Percentiles rank a stretch among this genome's conserved stretches.
Evolutionary conservation across 2,329 filamentous ascomycete species (phyloP).

Genomic region (Fusarium sp.): DNA sequence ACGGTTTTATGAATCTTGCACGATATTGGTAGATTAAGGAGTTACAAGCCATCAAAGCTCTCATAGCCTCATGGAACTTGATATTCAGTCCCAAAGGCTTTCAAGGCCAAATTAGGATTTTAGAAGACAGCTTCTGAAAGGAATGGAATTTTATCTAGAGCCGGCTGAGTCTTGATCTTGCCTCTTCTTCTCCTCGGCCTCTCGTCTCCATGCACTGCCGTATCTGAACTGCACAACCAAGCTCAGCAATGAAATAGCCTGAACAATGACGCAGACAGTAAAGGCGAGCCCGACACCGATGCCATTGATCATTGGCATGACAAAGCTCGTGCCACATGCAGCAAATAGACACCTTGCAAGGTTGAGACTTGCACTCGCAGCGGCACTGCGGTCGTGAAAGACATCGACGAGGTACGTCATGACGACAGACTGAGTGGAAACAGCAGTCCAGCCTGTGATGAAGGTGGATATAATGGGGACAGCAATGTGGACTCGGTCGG

Average conservation of each 20-base stretch:
- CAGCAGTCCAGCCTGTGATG: conserved; percentile 66
- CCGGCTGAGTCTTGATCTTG: neutral
- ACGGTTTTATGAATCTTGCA: too few species aligned
- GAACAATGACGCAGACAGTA: conserved; percentile 61
- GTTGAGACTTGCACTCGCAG: conserved; percentile 68
- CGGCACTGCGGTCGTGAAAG: conserved; percentile 65
- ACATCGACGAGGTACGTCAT: conserved; percentile 70
- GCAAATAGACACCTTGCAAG: conserved; percentile 67
- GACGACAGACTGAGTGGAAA: conserved; percentile 64
- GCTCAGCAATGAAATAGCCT: conserved; percentile 59
- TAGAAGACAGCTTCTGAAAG: too few species aligned
- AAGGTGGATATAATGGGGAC: conserved; percentile 67
- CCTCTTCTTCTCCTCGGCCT: neutral
- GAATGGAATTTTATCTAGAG: too few species aligned
- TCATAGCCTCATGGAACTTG: too few species aligned
- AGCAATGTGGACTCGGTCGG: conserved; percentile 60
- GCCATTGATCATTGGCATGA: conserved; percentile 65
- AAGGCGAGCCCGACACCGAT: conserved; percentile 64
- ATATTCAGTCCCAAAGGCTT: too few species aligned
- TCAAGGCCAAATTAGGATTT: too few species aligned
- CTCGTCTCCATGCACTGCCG: conserved; percentile 1
- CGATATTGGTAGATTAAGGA: too few species aligned
- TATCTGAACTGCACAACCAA: conserved; percentile 14
- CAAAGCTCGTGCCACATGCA: conserved; percentile 65
- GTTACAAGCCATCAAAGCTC: too few species aligned